A percentile compares a stretch with the other conserved stretches of the same genome.
Evolutionary conservation across 257 asterid species (phyloP).

Genomic region (Lithospermum erythrorhizon): DNA sequence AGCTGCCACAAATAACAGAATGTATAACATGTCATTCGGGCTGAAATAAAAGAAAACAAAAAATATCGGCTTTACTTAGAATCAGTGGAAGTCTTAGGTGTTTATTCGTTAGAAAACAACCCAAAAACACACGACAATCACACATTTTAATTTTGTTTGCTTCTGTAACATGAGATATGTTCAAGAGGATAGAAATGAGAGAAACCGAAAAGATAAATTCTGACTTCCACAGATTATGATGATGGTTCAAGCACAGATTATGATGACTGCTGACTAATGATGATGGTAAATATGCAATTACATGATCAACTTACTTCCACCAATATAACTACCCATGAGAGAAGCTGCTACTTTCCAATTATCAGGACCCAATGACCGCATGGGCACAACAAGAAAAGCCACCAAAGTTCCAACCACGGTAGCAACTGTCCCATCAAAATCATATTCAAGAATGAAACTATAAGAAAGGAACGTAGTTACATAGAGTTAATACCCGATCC

Average conservation of each 20-base stretch:
- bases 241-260: too few species aligned
- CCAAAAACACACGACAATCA: neutral
- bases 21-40: constrained; percentile 8
- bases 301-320: constrained; percentile 50
- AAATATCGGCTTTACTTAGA: neutral
- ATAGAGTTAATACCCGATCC: constrained; percentile 48
- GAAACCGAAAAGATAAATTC: neutral
- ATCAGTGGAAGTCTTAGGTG: neutral
- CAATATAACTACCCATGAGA: constrained; percentile 88
- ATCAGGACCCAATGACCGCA: constrained; percentile 76
- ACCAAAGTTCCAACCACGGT: constrained; percentile 53
- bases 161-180: too few species aligned
- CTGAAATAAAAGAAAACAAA: neutral
- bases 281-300: neutral
- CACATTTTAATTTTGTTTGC: neutral
- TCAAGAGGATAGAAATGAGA: neutral
- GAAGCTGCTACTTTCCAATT: constrained; percentile 85
- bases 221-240: too few species aligned
- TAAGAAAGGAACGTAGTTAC: too few species aligned
- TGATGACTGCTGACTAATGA: neutral
- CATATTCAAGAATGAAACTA: too few species aligned
- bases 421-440: constrained; percentile 49
- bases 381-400: constrained; percentile 68
- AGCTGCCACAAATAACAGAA: constrained; percentile 38
- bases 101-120: too few species aligned